Conservation (phyloP, 495 filamentous ascomycete species). For the Podospora conica region DNA sequence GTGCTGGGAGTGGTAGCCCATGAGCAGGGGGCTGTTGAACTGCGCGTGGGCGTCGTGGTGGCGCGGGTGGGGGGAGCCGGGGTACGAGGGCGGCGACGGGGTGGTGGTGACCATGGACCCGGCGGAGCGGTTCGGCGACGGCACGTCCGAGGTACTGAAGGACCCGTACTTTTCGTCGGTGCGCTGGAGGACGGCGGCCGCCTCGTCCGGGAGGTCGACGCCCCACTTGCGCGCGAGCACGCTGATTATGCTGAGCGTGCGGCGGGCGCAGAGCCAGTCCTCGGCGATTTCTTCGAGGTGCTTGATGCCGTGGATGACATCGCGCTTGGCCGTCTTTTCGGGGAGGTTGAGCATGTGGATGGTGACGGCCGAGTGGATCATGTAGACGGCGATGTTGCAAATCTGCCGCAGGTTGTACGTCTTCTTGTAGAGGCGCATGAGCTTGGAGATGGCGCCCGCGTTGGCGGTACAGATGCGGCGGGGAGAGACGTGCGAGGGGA, state of each 20-base stretch:
- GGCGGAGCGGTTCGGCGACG: conserved; percentile 36
- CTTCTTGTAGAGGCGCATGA: conserved; percentile 88
- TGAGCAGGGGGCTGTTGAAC: conserved; percentile 17
- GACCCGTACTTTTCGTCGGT: conserved; percentile 49
- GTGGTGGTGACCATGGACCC: conserved; percentile 14
- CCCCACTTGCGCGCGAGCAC: conserved; percentile 85
- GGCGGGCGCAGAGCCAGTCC: conserved; percentile 83
- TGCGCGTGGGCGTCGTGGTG: conserved; percentile 20
- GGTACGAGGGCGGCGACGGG: conserved; percentile 25
- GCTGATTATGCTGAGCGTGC: conserved; percentile 78
- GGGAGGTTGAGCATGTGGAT: conserved; percentile 91
- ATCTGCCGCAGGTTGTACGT: conserved; percentile 87
- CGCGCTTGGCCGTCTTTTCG: conserved; percentile 79
- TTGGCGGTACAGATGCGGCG: conserved; percentile 86
- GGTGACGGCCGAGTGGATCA: conserved; percentile 86
- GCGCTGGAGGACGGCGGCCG: conserved; percentile 62
- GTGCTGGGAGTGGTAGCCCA: conserved; percentile 20
- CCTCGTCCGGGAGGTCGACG: conserved; percentile 79
- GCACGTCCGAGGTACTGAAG: conserved; percentile 52
- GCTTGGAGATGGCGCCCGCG: conserved; percentile 80
- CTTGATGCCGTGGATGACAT: conserved; percentile 84
- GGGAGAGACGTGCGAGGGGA: conserved; percentile 84
- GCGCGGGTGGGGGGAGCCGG: conserved; percentile 16
- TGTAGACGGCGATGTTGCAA: conserved; percentile 92
- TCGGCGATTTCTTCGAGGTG: conserved; percentile 95